Base-by-base conservation (phyloP, 768 basidiomycete genomes). In the Pleurotus platypus region DNA sequence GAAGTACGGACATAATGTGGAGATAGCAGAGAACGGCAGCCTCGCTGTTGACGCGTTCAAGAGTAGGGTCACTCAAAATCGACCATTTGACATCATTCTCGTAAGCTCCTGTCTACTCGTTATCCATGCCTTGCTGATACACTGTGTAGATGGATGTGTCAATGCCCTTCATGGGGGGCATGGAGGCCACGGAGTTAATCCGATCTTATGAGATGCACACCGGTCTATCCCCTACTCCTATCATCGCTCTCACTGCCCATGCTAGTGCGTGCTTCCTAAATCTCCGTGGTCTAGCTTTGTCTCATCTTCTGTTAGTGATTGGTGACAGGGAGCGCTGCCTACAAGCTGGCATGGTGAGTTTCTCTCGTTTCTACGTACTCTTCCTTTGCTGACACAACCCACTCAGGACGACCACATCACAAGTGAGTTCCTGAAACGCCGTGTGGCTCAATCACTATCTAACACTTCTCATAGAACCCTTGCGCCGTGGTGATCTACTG, bases 81-180 rank as follows among this genome's bases (percentile, higher is more conserved):
- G 83, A 66, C 91, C 89, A 15, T 97, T 92, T 66, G 92, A 97
- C 70, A 89, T 97, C 62, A 92, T 98, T 60, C 80, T 98, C 30
- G 94, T 95, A 62, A 63, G 90, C 79, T 26, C 3, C 39, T 35
- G 50, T 38, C 27, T 9, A 49, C n/a, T 13, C 30, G 22, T 46
- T 3, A 46, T 37, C 45, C 6, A 11, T 15, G 61, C 13, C 60
- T 61, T 30, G 58, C 42, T 50, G 57, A 24, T 2, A 46, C 11
- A 50, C 5, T 12, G 27, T 51, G 13, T 59, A 96, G 91, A 98
- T 98, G 96, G 95, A 98, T 65, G 89, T 97, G 12, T 97, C 94
- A 9, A 95, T 96, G 93, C 93, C 94, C 5, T 89, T 95, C 72
- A 98, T 98, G 93, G 94, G 95, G 49, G 95, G 96, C 61, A 93